Percentiles rank a stretch among this genome's conserved stretches.
These are phyloP conservation scores for Monosporascus sp. DNA, from an alignment of 2,329 filamentous ascomycete species.

Conservation along the genomic window DNA sequence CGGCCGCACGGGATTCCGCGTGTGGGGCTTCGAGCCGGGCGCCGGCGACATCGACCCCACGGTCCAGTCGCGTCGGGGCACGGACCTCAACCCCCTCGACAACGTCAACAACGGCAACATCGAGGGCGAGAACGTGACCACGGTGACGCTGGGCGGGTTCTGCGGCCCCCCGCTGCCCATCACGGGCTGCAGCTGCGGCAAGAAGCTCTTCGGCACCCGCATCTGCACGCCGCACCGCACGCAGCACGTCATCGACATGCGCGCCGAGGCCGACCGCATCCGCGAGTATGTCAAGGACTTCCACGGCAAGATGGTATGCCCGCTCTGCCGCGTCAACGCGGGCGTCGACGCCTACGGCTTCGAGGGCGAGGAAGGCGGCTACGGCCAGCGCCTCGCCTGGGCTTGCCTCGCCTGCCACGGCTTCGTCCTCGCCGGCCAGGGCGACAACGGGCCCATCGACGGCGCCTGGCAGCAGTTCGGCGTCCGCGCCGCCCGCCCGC, in stretches of 20 bases:
- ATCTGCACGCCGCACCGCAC: constrained; percentile 33
- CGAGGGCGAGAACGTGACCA: too few species aligned
- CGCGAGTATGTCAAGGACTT: constrained; percentile 20
- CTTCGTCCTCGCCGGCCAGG: constrained; percentile 9
- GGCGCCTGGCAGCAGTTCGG: too few species aligned
- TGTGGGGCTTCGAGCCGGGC: constrained; percentile 22
- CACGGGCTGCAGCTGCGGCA: constrained; percentile 34
- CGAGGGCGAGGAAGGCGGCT: constrained; percentile 3
- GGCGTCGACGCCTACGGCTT: constrained; percentile 9
- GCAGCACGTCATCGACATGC: constrained; percentile 18
- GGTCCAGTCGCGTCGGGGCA: neutral
- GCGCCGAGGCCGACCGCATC: constrained; percentile 18
- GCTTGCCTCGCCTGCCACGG: constrained; percentile 30
- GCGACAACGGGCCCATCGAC: neutral
- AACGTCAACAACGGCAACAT: too few species aligned
- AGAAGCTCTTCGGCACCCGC: constrained; percentile 27
- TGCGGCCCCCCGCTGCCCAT: constrained; percentile 9
- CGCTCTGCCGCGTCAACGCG: constrained; percentile 23
- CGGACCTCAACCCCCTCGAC: too few species aligned
- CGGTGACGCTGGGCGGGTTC: constrained; percentile 1
- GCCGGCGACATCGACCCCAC: neutral
- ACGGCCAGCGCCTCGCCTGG: constrained; percentile 18
- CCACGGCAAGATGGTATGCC: constrained; percentile 24
- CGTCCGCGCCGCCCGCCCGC: too few species aligned
- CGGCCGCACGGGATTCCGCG: constrained; percentile 11